Evolutionary conservation across 768 basidiomycete species (phyloP), one percentile per base, ranked within the genome.

Genomic region (Lyophyllum semitale): DNA sequence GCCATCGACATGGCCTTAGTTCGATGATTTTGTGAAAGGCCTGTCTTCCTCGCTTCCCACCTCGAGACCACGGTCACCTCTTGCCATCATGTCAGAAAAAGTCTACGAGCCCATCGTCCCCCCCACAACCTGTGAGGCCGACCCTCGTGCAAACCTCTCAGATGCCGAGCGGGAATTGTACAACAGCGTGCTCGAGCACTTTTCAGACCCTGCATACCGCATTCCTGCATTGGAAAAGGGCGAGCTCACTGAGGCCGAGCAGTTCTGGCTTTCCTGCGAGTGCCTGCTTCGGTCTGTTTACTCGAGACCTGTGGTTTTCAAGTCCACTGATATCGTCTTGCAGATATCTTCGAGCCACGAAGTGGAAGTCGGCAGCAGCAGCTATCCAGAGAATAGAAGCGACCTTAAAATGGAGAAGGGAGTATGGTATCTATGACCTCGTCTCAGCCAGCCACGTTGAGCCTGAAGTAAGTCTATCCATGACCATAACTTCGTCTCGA

Each of bases 251-350:
- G 89, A 89, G 29, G 79, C 74, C 30, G 92, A 93, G 66, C 83
- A 83, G 69, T 89, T 89, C 67, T 93, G 90, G 89, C 73, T 93
- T 71, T 87, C 88, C 2, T 79, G 80, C 63, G 91, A 93, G 59
- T 91, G 89, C 68, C 68, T 93, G 37, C 74, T 89, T 40, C 78
- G 91, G 78, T 87, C 57, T 29, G 71, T 58, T n/a, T 27, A 35
- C 42, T 44, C 42, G 6, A 37, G 4, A 17, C 23, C 4, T 17
- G 11, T 49, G 26, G 22, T 32, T 8, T 46, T 11, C 43, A 17
- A 22, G 49, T 35, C 33, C 22, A 13, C 12, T n/a, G 15, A 35
- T 48, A 27, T 30, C 6, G 30, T n/a, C 38, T 7, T 50, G 15
- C 64, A 87, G 89, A 55, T 93, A 87, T 68, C 70, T 91, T 33